Conservation (phyloP, 129 eudicot species). For the Helianthus tuberosus region DNA sequence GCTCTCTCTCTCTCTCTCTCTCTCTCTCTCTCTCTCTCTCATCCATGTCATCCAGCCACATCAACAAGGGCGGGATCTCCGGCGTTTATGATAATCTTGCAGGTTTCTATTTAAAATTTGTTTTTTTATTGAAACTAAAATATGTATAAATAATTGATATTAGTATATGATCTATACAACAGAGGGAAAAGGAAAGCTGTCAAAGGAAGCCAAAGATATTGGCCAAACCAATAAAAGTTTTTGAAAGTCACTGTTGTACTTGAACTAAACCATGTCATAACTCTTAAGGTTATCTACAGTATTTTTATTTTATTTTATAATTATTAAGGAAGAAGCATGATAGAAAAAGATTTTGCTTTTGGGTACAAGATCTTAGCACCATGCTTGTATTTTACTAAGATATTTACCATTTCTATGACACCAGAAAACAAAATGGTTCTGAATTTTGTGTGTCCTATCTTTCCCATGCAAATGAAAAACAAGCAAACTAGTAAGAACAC, state of each 20-base stretch:
- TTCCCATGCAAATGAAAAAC: conserved; percentile 24
- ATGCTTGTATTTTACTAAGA: neutral
- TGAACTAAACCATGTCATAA: conserved; percentile 13
- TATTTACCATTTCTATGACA: conserved; percentile 3
- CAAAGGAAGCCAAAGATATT: conserved; percentile 22
- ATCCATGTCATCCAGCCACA: no score
- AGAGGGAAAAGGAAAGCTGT: neutral
- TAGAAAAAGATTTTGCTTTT: conserved; percentile 17
- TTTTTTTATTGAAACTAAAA: no score
- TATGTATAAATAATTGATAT: no score
- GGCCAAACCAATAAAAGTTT: conserved; percentile 31
- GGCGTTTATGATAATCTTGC: no score
- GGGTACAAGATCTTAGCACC: conserved; percentile 5
- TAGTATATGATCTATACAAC: no score
- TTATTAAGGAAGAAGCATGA: conserved; percentile 11
- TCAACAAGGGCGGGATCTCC: no score
- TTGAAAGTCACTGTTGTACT: conserved; percentile 33
- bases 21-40: no score
- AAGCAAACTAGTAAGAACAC: conserved; percentile 13
- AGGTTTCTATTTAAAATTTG: no score
- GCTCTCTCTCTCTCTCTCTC: no score
- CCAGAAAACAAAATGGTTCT: conserved; percentile 8
- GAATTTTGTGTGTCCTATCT: conserved; percentile 7
- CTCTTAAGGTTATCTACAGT: conserved; percentile 15
- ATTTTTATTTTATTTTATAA: neutral